Evolutionary conservation across 331 rosid genomes (phyloP), one percentile per base, ranked within the genome.

Genomic region (Stylosanthes scabra): DNA sequence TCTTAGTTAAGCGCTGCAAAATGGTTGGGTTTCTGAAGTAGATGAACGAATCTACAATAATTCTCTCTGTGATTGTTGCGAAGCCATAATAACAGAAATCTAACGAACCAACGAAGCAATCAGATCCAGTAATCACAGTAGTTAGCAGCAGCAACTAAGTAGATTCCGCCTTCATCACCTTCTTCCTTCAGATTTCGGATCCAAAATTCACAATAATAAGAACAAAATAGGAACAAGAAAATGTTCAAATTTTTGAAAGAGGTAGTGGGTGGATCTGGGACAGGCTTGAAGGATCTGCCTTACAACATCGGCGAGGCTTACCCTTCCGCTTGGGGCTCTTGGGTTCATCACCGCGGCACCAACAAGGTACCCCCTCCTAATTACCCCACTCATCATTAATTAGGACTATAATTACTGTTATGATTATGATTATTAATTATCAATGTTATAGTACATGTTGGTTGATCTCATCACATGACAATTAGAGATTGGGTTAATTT

Each of bases 201-300:
- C 44, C 12, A 34, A 60, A 34, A 40, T 31, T 31, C 46, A 34
- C 11, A 61, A 3, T 31, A 7, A 34, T 4, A 61, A 3, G 11
- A 31, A 3, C 3, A 1, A 14, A n/a, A 51, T 6, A 14, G 6
- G 16, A 54, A 20, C 8, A 8, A 74, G n/a, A 41, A 7, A 54
- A 80, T 93, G 98, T 84, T 93, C 25, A 93, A 88, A 75, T 93
- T 93, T 81, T 51, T 93, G 81, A 90, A 90, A 73, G 95, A 92
- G 29, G 98, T 90, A 20, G 98, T 90, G 76, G 93, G 90, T 80
- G 98, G 97, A 90, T 93, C 98, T 67, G 95, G 97, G 39, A 63
- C 87, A 1, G 97, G 95, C 27, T 79, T 83, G 73, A 93, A 84
- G 54, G 98, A 93, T 93, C 97, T 93, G 54, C 98, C 98, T 9